phyloP scores from a whole-genome alignment of 1,139 yeast genomes.

The Wickerhamiella pararugosa region DNA sequence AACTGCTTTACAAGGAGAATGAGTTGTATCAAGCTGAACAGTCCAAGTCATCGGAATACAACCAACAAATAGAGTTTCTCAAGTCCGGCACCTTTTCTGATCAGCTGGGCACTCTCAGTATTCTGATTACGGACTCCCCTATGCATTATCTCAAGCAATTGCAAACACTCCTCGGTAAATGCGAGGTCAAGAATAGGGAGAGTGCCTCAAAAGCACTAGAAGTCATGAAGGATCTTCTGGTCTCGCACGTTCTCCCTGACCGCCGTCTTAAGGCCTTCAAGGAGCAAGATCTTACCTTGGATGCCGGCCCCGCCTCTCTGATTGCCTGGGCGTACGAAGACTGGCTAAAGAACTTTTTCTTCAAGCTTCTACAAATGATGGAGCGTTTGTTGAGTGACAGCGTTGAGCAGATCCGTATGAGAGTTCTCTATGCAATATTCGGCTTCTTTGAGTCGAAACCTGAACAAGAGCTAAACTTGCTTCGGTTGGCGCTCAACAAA shows the following conservation, averaged over 20 bases:
- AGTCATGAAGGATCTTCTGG: slow-evolving; percentile 76
- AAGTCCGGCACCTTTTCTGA: slow-evolving; percentile 90
- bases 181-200: slow-evolving; percentile 85
- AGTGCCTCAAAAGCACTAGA: slow-evolving; percentile 84
- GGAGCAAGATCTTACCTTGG: slow-evolving; percentile 48
- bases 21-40: slow-evolving; percentile 39
- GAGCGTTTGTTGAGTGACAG: slow-evolving; percentile 73
- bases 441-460: slow-evolving; percentile 76
- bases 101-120: slow-evolving; percentile 87
- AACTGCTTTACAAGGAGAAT: slow-evolving; percentile 55
- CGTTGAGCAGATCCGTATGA: slow-evolving; percentile 77
- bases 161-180: slow-evolving; percentile 59
- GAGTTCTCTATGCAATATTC: slow-evolving; percentile 59
- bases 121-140: slow-evolving; percentile 90
- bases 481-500: slow-evolving; percentile 81
- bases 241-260: slow-evolving; percentile 62
- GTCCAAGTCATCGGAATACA: slow-evolving; percentile 35
- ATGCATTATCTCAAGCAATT: slow-evolving; percentile 74
- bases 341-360: slow-evolving; percentile 61
- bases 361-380: slow-evolving; percentile 51
- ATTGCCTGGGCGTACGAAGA: slow-evolving; percentile 82
- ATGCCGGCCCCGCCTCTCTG: slow-evolving; percentile 31
- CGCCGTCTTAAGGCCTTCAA: slow-evolving; percentile 70
- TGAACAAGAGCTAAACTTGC: slow-evolving; percentile 87
- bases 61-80: slow-evolving; percentile 68